Base-by-base conservation (phyloP, 441 rosid species). In the Syzygium syzygioides region DNA sequence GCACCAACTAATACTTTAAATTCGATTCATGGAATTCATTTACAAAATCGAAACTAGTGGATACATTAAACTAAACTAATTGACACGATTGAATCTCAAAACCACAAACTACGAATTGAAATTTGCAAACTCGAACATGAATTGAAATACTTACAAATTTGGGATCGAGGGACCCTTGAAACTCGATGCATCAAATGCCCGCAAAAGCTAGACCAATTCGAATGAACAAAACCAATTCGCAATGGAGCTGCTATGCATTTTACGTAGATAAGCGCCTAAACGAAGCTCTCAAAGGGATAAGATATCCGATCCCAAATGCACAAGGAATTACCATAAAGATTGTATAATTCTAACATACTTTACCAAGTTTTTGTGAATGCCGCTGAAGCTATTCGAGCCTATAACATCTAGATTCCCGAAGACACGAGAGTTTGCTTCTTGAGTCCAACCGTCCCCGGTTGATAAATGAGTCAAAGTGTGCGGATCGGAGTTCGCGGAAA, bases 61-160 rank as follows among this genome's bases (percentile, higher is more conserved):
- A 2, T 18, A 2, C 79, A 68, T 32, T 4, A 32, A 18, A 32
- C 23, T 18, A 2, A 66, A 32, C 37, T 66, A 18, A 4, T 4
- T 5, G 13, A 18, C 25, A 4, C 45, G 6, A 9, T 32, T 32
- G 25, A 15, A 32, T 9, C 79, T 66, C 0, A 0, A 66, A 32
- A 0, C 6, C 13, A 0, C 79, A 2, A 32, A 66, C 1, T 0
- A 32, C 13, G 32, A 66, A 32, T 66, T 0, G 1, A 66, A 66
- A 66, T 0, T 18, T 32, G 25, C 25, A 17, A 15, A 32, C 1
- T 66, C 23, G 14, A 66, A 32, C 45, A 66, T 32, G 45, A 0
- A 66, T 66, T 14, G 34, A n/a, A n/a, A 62, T 14, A n/a, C 5
- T 62, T 62, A 14, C 68, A 6, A 60, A 28, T 60, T 60, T 28